Base-by-base conservation (phyloP, 257 asterid species). In the Solanum corneliomulleri region DNA sequence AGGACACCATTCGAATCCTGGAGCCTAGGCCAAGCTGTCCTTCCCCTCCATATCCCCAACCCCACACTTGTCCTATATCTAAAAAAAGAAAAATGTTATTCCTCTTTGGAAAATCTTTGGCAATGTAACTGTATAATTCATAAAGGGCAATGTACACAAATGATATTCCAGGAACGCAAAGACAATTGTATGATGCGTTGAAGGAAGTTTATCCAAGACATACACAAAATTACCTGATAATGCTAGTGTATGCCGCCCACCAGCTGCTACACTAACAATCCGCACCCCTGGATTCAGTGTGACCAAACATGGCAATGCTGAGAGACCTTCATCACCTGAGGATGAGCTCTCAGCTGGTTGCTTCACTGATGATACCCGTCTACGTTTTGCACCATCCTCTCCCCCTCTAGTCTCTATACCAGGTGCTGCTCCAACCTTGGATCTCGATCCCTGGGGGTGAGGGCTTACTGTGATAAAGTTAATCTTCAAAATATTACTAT, bases 31-130 rank as follows among this genome's bases (percentile, higher is more conserved):
- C 99, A 87, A 97, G 93, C 92, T 97, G 99, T 74, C 99, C 99
- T 87, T 95, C 99, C 86, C 99, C 99, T 85, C 99, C 99, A 88
- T 97, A 95, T 88, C 99, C 99, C 99, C 99, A 97, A 89, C 99
- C 97, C 99, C 99, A 97, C 87, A 97, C 99, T 92, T 96, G 99
- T 89, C 99, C 99, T 80, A 91, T 87, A 93, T 97, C 99, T 96
- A 93, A 86, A 94, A 83, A 89, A 82, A 87, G 88, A 86, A 85
- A 37, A 87, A 87, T 69, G 85, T 64, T 76, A 85, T 72, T 13
- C 33, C 20, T 47, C 70, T 45, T 86, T 7, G 45, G 33, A 69
- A 66, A 16, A 35, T 86, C 68, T 70, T 44, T 45, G n/a, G 27
- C 84, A 29, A 41, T 35, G 52, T 33, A 14, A 15, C 37, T 39